Percentiles rank a stretch among this genome's conserved stretches.
Evolutionary conservation across 208 protist genomes (phyloP).

Genomic region (Acanthamoeba culbertsoni): DNA sequence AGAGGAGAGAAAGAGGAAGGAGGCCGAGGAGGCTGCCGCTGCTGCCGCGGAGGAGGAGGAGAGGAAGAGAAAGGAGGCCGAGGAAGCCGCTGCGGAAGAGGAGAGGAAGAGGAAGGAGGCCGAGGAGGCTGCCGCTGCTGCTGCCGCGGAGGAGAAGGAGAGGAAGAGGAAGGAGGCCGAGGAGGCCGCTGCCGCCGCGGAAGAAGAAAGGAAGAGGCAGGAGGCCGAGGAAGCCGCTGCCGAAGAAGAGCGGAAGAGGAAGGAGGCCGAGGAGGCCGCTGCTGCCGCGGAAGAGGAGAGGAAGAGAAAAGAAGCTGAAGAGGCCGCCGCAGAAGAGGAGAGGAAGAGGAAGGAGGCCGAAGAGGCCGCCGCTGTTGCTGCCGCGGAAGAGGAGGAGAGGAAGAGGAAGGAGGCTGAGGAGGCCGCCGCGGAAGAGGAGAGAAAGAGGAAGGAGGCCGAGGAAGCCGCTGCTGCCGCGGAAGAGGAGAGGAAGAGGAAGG

Average conservation of each 20-base stretch:
- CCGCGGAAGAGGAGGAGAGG: not conserved
- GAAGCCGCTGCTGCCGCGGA: not conserved
- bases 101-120: no score
- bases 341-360: not conserved
- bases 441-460: not conserved
- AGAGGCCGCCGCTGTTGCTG: not conserved
- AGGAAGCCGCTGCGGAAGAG: no score
- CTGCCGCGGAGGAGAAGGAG: not conserved
- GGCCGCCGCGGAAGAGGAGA: not conserved
- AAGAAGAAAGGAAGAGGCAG: not conserved
- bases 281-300: not conserved
- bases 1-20: not conserved
- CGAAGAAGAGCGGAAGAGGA: not conserved
- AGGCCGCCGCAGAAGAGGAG: not conserved
- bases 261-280: not conserved
- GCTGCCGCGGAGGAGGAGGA: no score
- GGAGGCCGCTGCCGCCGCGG: not conserved
- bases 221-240: not conserved
- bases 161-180: not conserved
- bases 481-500: not conserved
- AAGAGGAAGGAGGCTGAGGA: slow-evolving; percentile 8
- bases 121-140: not conserved
- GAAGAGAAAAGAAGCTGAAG: not conserved
- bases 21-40: not conserved
- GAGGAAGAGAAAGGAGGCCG: no score